phyloP scores from a whole-genome alignment of 2,329 filamentous ascomycete species.

The Pseudogymnoascus sp. region DNA sequence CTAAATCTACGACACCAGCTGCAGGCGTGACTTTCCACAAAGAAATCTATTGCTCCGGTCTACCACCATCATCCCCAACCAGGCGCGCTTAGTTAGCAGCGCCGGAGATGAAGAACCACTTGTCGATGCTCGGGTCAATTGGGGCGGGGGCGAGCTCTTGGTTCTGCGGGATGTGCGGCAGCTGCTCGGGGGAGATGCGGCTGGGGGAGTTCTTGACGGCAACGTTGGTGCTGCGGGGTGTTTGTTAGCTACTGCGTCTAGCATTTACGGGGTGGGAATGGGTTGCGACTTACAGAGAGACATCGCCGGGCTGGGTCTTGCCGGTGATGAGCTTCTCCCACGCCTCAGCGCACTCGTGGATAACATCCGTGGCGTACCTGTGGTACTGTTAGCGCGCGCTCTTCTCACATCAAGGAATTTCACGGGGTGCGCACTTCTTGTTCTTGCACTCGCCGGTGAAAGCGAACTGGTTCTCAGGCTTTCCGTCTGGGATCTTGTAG shows the following conservation, averaged over 20 bases:
- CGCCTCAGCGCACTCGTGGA: conserved; percentile 91
- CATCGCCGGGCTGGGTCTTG: conserved; percentile 68
- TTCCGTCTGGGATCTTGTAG: conserved; percentile 99
- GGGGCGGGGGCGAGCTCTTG: conserved; percentile 77
- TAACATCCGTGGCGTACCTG: conserved; percentile 87
- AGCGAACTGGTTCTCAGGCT: conserved; percentile 99
- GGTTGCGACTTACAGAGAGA: conserved; percentile 62
- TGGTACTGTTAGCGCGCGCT: conserved; percentile 13
- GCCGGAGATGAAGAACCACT: conserved; percentile 99
- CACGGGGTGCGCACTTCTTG: conserved; percentile 59
- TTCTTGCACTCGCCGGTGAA: conserved; percentile 99
- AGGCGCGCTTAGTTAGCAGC: conserved; percentile 59
- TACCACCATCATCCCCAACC: background rate
- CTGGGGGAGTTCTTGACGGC: conserved; percentile 64
- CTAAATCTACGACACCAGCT: background rate
- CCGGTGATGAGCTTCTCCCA: conserved; percentile 95
- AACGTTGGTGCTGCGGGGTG: conserved; percentile 62
- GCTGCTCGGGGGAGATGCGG: conserved; percentile 59
- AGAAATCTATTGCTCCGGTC: background rate
- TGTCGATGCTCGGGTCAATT: conserved; percentile 95
- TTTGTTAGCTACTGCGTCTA: conserved; percentile 25
- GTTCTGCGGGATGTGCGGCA: conserved; percentile 68
- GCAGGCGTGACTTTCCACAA: conserved; percentile 1
- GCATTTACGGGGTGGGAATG: background rate
- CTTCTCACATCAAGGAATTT: background rate